phyloP scores from a whole-genome alignment of 768 basidiomycete species.

The Hypholoma sublateritium region DNA sequence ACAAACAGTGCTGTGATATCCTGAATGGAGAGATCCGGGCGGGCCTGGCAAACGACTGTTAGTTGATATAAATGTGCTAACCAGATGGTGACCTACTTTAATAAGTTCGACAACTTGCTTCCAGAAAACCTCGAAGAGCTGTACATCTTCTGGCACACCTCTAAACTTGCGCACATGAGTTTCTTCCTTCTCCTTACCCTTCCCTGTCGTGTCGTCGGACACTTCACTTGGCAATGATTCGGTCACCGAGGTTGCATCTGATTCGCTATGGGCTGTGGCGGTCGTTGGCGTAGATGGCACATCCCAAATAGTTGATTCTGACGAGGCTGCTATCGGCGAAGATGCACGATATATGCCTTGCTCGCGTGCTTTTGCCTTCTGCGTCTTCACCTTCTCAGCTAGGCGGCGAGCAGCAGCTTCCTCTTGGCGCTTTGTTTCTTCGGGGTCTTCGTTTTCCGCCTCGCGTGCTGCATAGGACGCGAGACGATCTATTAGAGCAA shows the following conservation, averaged over 20 bases:
- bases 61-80: background rate
- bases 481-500: slow-evolving; percentile 93
- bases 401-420: slow-evolving; percentile 89
- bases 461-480: slow-evolving; percentile 96
- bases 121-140: slow-evolving; percentile 98
- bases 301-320: slow-evolving; percentile 47
- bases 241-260: slow-evolving; percentile 27
- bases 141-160: slow-evolving; percentile 93
- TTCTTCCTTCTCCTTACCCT: slow-evolving; percentile 64
- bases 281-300: slow-evolving; percentile 36
- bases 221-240: slow-evolving; percentile 24
- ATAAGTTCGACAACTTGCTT: slow-evolving; percentile 96
- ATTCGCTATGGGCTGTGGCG: slow-evolving; percentile 27
- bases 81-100: slow-evolving; percentile 57
- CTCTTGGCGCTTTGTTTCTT: slow-evolving; percentile 90
- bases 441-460: slow-evolving; percentile 94
- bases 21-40: slow-evolving; percentile 95
- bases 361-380: slow-evolving; percentile 64
- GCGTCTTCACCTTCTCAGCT: slow-evolving; percentile 80
- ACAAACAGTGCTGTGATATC: slow-evolving; percentile 96
- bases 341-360: slow-evolving; percentile 35
- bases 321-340: slow-evolving; percentile 34
- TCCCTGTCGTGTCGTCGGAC: slow-evolving; percentile 30
- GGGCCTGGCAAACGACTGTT: slow-evolving; percentile 55
- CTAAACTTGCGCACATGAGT: slow-evolving; percentile 77